These are phyloP conservation scores for Potentilla sterilis DNA, from an alignment of 306 rosid genomes.

Conservation along the genomic window DNA sequence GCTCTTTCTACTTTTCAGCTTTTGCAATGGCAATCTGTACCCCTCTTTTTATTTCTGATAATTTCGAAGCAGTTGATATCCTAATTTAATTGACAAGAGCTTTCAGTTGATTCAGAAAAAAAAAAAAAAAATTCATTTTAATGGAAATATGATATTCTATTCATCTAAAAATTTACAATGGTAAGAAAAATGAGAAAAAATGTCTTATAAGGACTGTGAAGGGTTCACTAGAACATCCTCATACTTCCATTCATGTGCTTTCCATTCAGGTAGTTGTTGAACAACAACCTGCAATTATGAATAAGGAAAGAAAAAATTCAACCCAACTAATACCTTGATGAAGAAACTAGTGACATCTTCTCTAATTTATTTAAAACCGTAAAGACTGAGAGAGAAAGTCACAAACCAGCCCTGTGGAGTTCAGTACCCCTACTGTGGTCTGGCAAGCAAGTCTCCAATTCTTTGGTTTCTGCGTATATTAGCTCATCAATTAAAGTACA, in stretches of 20 bases:
- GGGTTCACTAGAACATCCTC: constrained; percentile 30
- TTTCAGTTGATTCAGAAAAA: neutral
- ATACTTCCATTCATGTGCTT: constrained; percentile 82
- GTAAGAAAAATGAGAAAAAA: neutral
- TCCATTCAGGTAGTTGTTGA: constrained; percentile 92
- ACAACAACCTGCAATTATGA: constrained; percentile 57
- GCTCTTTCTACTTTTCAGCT: neutral
- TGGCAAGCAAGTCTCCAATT: constrained; percentile 99
- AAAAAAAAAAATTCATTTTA: neutral
- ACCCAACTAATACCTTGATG: neutral
- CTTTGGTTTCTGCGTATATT: constrained; percentile 71
- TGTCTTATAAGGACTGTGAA: constrained; percentile 27
- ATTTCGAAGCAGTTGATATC: neutral
- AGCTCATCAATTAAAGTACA: neutral
- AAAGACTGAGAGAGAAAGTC: neutral
- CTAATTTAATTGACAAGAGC: neutral
- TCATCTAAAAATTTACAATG: constrained; percentile 17
- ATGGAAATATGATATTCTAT: neutral
- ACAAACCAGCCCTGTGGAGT: constrained; percentile 76
- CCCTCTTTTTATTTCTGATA: neutral
- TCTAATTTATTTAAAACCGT: neutral
- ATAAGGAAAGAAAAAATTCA: constrained; percentile 4
- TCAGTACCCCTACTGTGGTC: constrained; percentile 68
- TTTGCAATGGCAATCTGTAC: neutral
- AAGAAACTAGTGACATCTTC: neutral